Evolutionary conservation across 352 stramenopile species (phyloP).

Genomic region (Pythium oligandrum): DNA sequence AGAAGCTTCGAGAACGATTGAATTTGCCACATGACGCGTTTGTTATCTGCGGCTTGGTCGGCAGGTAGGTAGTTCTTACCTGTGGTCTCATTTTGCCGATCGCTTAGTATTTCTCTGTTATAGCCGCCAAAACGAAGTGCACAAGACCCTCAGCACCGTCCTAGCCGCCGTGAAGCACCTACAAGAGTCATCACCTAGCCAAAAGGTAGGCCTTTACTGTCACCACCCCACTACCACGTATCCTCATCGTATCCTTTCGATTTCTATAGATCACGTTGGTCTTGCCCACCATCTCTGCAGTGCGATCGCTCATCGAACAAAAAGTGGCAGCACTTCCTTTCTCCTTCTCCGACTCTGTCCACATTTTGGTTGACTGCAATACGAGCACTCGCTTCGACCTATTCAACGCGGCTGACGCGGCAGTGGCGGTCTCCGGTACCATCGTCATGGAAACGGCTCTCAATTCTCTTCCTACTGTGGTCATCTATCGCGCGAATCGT

Average conservation of each 20-base stretch:
- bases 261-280: slow-evolving; percentile 16
- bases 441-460: slow-evolving; percentile 65
- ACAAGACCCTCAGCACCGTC: slow-evolving; percentile 31
- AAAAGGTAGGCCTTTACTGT: too few relatives aligned
- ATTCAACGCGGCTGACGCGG: slow-evolving; percentile 36
- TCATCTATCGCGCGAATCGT: slow-evolving; percentile 66
- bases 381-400: not conserved
- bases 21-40: slow-evolving; percentile 19
- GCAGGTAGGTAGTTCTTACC: slow-evolving; percentile 29
- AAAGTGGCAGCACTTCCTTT: slow-evolving; percentile 7
- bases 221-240: too few relatives aligned
- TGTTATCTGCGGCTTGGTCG: slow-evolving; percentile 59
- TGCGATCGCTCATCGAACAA: slow-evolving; percentile 21
- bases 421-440: slow-evolving; percentile 64
- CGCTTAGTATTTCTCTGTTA: slow-evolving; percentile 1
- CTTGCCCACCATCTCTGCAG: slow-evolving; percentile 47
- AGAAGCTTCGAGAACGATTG: too few relatives aligned
- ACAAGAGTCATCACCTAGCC: slow-evolving; percentile 10
- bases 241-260: too few relatives aligned
- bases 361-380: slow-evolving; percentile 4
- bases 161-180: slow-evolving; percentile 38
- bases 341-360: not conserved
- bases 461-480: slow-evolving; percentile 45
- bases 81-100: not conserved
- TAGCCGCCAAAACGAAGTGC: slow-evolving; percentile 62